These are phyloP conservation scores for Fragaria iinumae DNA, from an alignment of 306 rosid genomes.

Conservation along the genomic window DNA sequence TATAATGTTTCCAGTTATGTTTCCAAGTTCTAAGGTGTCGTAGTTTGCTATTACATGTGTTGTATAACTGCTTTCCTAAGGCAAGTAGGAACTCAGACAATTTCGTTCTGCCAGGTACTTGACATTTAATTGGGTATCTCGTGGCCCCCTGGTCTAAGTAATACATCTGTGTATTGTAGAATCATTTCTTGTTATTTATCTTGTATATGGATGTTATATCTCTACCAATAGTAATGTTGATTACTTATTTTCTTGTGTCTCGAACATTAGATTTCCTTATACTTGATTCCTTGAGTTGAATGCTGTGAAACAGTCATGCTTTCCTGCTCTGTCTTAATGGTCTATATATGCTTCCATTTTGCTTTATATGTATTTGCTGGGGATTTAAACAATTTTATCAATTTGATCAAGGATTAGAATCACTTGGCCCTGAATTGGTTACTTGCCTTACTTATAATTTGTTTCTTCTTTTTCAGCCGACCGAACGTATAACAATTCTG, in stretches of 20 bases:
- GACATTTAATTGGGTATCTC: not conserved
- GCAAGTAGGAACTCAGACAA: not conserved
- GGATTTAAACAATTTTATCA: not conserved
- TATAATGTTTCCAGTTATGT: not conserved
- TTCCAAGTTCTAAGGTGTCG: not conserved
- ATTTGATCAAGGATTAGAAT: conserved; percentile 12
- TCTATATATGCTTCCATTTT: not conserved
- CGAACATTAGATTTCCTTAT: not conserved
- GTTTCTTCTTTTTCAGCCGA: conserved; percentile 58
- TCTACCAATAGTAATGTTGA: not conserved
- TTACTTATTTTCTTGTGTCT: not conserved
- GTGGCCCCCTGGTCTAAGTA: not conserved
- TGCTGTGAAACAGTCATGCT: not conserved
- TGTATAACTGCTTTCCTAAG: not conserved
- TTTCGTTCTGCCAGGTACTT: not conserved
- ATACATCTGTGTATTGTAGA: not conserved
- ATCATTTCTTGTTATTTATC: not conserved
- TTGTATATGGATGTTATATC: not conserved
- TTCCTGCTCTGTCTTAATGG: conserved; percentile 6
- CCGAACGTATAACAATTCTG: conserved; percentile 71
- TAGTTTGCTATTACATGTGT: not conserved
- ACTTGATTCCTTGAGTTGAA: not conserved
- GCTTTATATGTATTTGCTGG: not conserved
- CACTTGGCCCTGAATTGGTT: conserved; percentile 5
- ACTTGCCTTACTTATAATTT: conserved; percentile 7